Evolutionary conservation across 805 yeast genomes (phyloP).

Genomic region (Candida ovalis): DNA sequence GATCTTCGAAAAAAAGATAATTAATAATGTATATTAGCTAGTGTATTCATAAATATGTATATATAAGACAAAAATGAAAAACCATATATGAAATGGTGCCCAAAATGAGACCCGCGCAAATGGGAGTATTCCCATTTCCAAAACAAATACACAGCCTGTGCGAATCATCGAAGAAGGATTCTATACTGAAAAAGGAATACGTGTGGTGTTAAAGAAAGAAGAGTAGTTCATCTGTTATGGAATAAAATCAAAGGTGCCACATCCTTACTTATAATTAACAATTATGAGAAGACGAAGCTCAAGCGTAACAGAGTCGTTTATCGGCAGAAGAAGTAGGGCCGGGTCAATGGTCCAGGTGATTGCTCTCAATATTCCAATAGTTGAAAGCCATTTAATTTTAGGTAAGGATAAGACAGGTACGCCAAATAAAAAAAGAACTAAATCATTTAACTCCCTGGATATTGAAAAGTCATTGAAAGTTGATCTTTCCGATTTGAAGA

Average conservation of each 20-base stretch:
- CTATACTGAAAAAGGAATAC: background rate
- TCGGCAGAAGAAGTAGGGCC: slow-evolving; percentile 40
- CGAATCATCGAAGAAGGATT: background rate
- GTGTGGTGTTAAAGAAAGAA: background rate
- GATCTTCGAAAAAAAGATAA: background rate
- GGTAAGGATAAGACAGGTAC: background rate
- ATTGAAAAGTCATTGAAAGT: background rate
- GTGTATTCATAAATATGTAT: background rate
- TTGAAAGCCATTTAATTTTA: slow-evolving; percentile 22
- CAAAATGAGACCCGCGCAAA: background rate
- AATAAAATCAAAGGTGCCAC: background rate
- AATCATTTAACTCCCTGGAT: slow-evolving; percentile 6
- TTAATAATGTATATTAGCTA: background rate
- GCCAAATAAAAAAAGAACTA: slow-evolving; percentile 8
- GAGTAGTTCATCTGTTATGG: background rate
- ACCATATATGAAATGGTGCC: background rate
- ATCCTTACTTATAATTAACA: background rate
- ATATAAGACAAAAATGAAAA: background rate
- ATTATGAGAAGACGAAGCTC: slow-evolving; percentile 21
- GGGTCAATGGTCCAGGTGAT: slow-evolving; percentile 61
- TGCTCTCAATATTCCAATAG: slow-evolving; percentile 49
- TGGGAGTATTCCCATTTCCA: background rate
- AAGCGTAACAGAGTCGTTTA: slow-evolving; percentile 18
- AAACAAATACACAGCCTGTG: background rate
- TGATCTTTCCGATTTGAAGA: background rate